A percentile compares a stretch with the other conserved stretches of the same genome.
phyloP scores from a whole-genome alignment of 495 filamentous ascomycete genomes.

The Xylaria telfairii region DNA sequence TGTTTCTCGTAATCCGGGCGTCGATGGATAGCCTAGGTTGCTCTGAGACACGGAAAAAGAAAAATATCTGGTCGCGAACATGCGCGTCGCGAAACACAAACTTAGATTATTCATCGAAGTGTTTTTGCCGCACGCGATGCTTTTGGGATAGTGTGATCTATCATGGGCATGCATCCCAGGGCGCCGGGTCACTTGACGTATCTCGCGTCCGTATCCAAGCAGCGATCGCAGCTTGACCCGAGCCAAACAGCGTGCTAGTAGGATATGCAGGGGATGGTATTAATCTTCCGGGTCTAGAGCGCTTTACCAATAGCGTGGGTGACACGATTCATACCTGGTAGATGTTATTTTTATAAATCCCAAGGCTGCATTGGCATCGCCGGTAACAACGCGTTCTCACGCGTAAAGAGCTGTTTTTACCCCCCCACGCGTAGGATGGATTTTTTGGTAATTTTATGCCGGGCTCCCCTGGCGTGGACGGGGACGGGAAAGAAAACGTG shows the following conservation, averaged over 20 bases:
- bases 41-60: not conserved
- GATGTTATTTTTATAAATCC: slow-evolving; percentile 9
- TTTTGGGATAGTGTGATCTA: slow-evolving; percentile 7
- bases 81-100: not conserved
- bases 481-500: slow-evolving; percentile 5
- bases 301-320: slow-evolving; percentile 15
- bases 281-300: not conserved
- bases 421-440: not conserved
- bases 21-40: not conserved
- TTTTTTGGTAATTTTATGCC: not conserved
- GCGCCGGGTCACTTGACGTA: slow-evolving; percentile 14
- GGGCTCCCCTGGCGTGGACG: not conserved
- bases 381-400: slow-evolving; percentile 7
- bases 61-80: not conserved
- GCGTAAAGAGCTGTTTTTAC: not conserved
- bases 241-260: slow-evolving; percentile 6
- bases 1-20: not conserved
- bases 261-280: slow-evolving; percentile 4
- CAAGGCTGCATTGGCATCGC: slow-evolving; percentile 11
- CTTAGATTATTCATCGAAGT: not conserved
- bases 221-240: not conserved
- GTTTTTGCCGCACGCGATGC: not conserved
- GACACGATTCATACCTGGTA: slow-evolving; percentile 10
- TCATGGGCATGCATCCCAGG: slow-evolving; percentile 3
- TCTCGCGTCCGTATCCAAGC: not conserved